These are phyloP conservation scores for Ochetophila trinervis DNA, from an alignment of 306 rosid species.

Conservation along the genomic window DNA sequence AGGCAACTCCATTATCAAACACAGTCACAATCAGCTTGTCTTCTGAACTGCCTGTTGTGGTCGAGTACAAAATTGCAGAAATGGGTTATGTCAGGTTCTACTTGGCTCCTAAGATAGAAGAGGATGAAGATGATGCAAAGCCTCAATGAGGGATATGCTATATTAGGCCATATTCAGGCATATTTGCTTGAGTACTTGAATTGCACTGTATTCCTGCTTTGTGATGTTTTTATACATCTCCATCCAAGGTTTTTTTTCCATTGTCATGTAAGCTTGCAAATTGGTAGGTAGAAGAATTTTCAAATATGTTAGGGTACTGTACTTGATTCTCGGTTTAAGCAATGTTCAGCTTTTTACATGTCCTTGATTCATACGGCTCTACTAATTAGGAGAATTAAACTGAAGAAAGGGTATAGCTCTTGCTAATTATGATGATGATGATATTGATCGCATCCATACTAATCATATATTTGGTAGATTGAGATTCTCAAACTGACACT, in stretches of 20 bases:
- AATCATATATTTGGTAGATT: too few species aligned
- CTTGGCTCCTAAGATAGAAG: constrained; percentile 94
- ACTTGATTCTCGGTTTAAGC: constrained; percentile 6
- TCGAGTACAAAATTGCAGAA: constrained; percentile 65
- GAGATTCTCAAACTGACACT: too few species aligned
- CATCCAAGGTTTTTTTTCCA: not conserved
- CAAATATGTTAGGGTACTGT: not conserved
- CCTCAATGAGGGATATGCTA: constrained; percentile 17
- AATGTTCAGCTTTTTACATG: constrained; percentile 6
- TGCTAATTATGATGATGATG: too few species aligned
- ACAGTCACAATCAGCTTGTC: constrained; percentile 64
- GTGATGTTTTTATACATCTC: not conserved
- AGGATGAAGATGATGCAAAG: constrained; percentile 60
- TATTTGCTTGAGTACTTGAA: not conserved
- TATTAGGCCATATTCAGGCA: not conserved
- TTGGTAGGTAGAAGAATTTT: constrained; percentile 13
- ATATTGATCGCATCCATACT: too few species aligned
- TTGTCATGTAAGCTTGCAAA: not conserved
- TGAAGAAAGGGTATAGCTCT: too few species aligned
- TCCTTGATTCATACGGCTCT: not conserved
- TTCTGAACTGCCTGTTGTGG: constrained; percentile 61
- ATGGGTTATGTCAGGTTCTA: constrained; percentile 77
- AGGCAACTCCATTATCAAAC: constrained; percentile 77
- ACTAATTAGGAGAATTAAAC: too few species aligned
- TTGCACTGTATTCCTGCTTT: constrained; percentile 2